Base-by-base conservation (phyloP, 1,284 basidiomycete genomes). In the Malassezia restricta region DNA sequence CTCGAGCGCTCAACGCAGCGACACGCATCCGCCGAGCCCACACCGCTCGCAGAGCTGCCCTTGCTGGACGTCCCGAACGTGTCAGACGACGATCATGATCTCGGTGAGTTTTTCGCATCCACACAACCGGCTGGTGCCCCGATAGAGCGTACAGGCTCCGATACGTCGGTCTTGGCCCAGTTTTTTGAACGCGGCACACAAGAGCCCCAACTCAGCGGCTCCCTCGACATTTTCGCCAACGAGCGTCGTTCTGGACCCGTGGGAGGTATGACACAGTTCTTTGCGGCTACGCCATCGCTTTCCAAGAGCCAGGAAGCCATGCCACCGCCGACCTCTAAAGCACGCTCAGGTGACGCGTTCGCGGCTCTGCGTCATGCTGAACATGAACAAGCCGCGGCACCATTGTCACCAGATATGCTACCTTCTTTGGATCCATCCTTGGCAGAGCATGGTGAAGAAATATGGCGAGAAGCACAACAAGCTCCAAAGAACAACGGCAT, bases 151-250 rank as follows among this genome's bases (percentile, higher is more conserved):
- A 55, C 41, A 9, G 48, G 30, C 2, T 64, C 65, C 3, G 59
- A 56, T 39, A 57, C 57, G 24, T 63, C 62, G 7, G 65, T 64
- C 2, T 61, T 69, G 8, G 67, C 64, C 9, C 65, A 66, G 33
- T 69, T 69, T 55, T 69, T 69, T 49, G 53, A 63, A 27, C 59
- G 57, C n/a, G 68, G 65, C 17, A 66, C 66, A 38, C 59, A 62
- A 30, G 50, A 58, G 29, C 49, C 56, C 8, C 41, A 55, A 43
- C 60, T 59, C 14, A 63, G 64, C 12, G 62, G 61, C 31, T 63
- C 60, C n/a, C 53, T 66, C 28, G 61, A 67, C 50, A 56, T 69
- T 17, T 62, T 67, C 40, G 60, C 58, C 5, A 65, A 65, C 20
- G 41, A 61, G 33, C 51, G 31, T 9, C 53, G 45, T 6, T 56